Percentiles rank a stretch among this genome's conserved stretches.
phyloP scores from a whole-genome alignment of 1,139 yeast genomes.

The Kurtzmaniella quercitrusa region DNA sequence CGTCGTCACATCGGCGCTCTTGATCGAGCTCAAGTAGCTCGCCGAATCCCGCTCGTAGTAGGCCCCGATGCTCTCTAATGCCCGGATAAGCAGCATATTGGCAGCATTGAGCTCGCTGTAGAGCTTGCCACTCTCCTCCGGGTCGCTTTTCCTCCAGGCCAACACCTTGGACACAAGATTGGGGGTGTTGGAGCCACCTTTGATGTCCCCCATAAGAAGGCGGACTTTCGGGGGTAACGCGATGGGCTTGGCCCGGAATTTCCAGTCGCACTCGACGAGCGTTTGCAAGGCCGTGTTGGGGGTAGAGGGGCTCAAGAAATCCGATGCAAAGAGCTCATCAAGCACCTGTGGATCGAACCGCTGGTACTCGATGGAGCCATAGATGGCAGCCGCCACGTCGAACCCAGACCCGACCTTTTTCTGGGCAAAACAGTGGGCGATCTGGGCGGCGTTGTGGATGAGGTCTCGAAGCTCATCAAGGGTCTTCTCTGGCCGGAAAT shows the following conservation, averaged over 20 bases:
- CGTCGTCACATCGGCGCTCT: neutral
- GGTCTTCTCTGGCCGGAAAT: conserved; percentile 23
- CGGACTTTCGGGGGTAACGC: conserved; percentile 63
- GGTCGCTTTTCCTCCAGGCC: conserved; percentile 58
- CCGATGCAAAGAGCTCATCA: conserved; percentile 31
- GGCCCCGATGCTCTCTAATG: conserved; percentile 38
- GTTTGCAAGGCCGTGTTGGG: conserved; percentile 19
- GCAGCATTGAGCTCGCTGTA: conserved; percentile 55
- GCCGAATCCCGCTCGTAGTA: conserved; percentile 21
- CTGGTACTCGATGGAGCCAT: conserved; percentile 78
- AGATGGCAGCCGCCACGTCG: conserved; percentile 94
- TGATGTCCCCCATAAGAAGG: conserved; percentile 87
- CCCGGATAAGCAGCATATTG: conserved; percentile 52
- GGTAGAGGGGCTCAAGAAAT: conserved; percentile 4
- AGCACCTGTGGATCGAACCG: conserved; percentile 62
- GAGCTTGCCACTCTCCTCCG: conserved; percentile 45
- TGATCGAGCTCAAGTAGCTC: conserved; percentile 13
- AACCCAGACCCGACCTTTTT: conserved; percentile 95
- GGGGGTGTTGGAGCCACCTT: conserved; percentile 93
- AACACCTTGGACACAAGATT: conserved; percentile 75
- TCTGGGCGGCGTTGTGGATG: conserved; percentile 80
- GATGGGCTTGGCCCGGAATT: conserved; percentile 48
- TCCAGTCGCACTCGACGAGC: conserved; percentile 56
- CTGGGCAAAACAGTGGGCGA: conserved; percentile 91
- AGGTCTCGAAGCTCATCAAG: conserved; percentile 15